phyloP scores from a whole-genome alignment of 768 basidiomycete genomes.

The Kwoniella shandongensis region DNA sequence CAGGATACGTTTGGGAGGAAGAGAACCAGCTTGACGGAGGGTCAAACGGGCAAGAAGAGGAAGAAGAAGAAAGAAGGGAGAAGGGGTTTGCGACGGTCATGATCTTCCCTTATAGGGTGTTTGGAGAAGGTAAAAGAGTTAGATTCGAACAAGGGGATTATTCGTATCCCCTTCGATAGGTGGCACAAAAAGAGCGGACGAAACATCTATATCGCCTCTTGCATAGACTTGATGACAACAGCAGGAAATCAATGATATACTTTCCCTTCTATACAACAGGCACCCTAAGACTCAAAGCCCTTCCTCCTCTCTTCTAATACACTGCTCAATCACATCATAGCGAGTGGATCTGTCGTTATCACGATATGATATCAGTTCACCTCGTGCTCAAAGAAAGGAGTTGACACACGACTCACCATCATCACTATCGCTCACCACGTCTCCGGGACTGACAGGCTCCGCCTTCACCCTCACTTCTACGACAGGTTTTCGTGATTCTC shows the following conservation, averaged over 20 bases:
- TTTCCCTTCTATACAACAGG: too few species aligned
- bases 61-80: background rate
- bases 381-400: background rate
- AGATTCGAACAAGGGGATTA: slow-evolving; percentile 42
- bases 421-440: slow-evolving; percentile 23
- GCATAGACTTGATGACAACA: too few species aligned
- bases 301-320: too few species aligned
- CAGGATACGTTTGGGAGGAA: slow-evolving; percentile 30
- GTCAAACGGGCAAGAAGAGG: slow-evolving; percentile 2
- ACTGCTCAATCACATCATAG: slow-evolving; percentile 24
- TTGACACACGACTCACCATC: slow-evolving; percentile 21
- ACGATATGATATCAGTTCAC: slow-evolving; percentile 2
- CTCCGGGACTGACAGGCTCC: slow-evolving; percentile 10
- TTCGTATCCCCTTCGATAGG: slow-evolving; percentile 29
- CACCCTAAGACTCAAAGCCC: too few species aligned
- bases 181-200: too few species aligned
- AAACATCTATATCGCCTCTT: too few species aligned
- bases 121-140: slow-evolving; percentile 44
- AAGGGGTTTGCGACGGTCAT: slow-evolving; percentile 28
- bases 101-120: slow-evolving; percentile 41
- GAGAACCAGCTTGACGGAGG: too few species aligned
- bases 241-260: too few species aligned
- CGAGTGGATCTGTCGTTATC: slow-evolving; percentile 46
- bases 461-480: slow-evolving; percentile 8
- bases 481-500: background rate